These are phyloP conservation scores for Tetrahymena malaccensis DNA, from an alignment of 73 alveolate genomes.

Conservation along the genomic window DNA sequence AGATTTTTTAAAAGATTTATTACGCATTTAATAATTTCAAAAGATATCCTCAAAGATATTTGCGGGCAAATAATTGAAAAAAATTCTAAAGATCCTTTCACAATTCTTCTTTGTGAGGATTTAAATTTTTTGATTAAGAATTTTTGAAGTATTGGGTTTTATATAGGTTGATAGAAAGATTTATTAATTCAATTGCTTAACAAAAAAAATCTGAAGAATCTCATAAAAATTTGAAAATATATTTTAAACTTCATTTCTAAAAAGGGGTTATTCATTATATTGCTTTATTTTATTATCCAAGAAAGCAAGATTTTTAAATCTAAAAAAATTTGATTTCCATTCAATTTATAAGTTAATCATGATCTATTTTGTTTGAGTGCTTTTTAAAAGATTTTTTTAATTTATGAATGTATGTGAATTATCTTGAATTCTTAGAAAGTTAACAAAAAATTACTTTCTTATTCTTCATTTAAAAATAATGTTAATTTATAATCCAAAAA, in stretches of 20 bases:
- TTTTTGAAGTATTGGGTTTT: neutral
- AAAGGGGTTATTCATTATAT: neutral
- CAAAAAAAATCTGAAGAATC: neutral
- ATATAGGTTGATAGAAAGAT: neutral
- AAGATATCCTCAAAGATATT: neutral
- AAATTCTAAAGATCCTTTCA: neutral
- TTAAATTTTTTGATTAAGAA: neutral
- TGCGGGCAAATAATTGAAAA: neutral
- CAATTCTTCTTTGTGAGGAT: neutral
- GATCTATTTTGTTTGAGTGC: neutral
- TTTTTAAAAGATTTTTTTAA: no score
- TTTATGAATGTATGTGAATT: no score
- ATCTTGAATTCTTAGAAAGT: neutral
- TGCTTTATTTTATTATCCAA: neutral
- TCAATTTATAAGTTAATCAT: no score
- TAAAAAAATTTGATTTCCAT: no score
- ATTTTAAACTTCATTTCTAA: neutral
- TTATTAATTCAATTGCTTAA: neutral
- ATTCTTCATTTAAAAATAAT: neutral
- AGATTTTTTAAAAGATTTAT: neutral
- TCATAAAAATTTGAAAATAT: neutral
- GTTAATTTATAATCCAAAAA: no score
- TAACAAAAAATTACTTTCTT: neutral
- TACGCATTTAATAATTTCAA: neutral
- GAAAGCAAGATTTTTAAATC: neutral